These are phyloP conservation scores for Volvox reticuliferus DNA, from an alignment of 139 green algal genomes.

Conservation along the genomic window DNA sequence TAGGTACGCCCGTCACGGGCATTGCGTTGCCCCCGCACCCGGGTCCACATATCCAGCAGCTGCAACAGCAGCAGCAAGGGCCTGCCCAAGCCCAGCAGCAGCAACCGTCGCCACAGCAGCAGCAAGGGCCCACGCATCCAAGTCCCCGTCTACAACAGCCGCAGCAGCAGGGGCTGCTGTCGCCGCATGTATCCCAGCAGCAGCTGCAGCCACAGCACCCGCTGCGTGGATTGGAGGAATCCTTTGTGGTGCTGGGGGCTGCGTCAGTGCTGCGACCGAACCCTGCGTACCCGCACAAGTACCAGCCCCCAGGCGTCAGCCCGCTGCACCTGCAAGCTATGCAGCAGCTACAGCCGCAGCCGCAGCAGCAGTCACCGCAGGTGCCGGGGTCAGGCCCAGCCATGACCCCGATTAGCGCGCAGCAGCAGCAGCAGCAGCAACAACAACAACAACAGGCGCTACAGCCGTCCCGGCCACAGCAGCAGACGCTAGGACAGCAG, in stretches of 20 bases:
- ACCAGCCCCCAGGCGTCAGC: background rate
- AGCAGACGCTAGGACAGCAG: background rate
- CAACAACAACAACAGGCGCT: background rate
- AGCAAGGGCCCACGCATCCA: background rate
- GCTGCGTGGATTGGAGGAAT: constrained; percentile 74
- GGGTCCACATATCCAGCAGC: background rate
- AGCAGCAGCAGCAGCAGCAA: background rate
- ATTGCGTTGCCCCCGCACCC: background rate
- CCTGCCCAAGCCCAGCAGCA: background rate
- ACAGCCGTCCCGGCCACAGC: background rate
- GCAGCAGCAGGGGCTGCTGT: background rate
- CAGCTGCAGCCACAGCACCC: constrained; percentile 16
- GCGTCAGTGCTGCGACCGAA: constrained; percentile 51
- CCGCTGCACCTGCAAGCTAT: constrained; percentile 25
- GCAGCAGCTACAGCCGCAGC: constrained; percentile 24
- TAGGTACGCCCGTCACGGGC: too few species aligned
- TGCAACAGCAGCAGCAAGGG: background rate
- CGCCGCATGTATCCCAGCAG: background rate
- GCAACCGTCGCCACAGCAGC: background rate
- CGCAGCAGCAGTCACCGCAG: background rate
- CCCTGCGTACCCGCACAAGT: background rate
- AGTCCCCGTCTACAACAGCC: background rate
- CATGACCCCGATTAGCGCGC: background rate
- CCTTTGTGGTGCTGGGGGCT: constrained; percentile 75
- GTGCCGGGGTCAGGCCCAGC: background rate